Conservation (phyloP, 78 protist species). For the Dictyostelium intermedium region DNA sequence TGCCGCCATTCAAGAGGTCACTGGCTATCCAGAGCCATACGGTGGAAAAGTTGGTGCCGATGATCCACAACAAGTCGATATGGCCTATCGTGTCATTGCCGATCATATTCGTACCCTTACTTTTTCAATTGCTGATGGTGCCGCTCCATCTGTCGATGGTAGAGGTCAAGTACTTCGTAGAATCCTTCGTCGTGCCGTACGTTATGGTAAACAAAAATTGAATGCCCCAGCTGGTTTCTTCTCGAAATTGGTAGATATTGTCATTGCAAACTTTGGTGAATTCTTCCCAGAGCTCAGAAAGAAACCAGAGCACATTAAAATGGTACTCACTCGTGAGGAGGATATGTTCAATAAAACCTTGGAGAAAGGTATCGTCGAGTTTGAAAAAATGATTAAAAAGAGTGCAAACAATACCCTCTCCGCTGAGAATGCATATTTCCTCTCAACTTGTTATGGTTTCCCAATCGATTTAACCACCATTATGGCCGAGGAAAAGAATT, state of each 20-base stretch:
- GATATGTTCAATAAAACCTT: slow-evolving; percentile 78
- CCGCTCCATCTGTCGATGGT: slow-evolving; percentile 90
- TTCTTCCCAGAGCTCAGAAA: slow-evolving; percentile 91
- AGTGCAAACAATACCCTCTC: slow-evolving; percentile 16
- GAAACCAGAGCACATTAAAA: slow-evolving; percentile 24
- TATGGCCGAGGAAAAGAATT: slow-evolving; percentile 95
- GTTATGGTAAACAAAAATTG: slow-evolving; percentile 93
- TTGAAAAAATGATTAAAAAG: slow-evolving; percentile 74
- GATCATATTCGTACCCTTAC: slow-evolving; percentile 98
- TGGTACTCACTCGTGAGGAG: slow-evolving; percentile 93
- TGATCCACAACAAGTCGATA: slow-evolving; percentile 92
- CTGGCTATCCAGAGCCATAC: slow-evolving; percentile 86
- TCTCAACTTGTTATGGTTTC: slow-evolving; percentile 97
- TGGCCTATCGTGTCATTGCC: slow-evolving; percentile 99
- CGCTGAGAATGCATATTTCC: slow-evolving; percentile 84
- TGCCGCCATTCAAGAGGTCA: slow-evolving; percentile 85
- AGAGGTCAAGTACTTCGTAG: slow-evolving; percentile 97
- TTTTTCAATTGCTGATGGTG: slow-evolving; percentile 98
- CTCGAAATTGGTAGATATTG: slow-evolving; percentile 84
- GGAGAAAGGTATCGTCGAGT: slow-evolving; percentile 82
- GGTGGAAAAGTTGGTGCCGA: slow-evolving; percentile 90
- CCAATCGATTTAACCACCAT: slow-evolving; percentile 95
- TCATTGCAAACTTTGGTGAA: slow-evolving; percentile 84
- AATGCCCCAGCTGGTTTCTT: slow-evolving; percentile 93
- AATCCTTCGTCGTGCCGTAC: slow-evolving; percentile 96